Conservation (phyloP, 176 grass and related monocot genomes). For the Melocanna baccifera region DNA sequence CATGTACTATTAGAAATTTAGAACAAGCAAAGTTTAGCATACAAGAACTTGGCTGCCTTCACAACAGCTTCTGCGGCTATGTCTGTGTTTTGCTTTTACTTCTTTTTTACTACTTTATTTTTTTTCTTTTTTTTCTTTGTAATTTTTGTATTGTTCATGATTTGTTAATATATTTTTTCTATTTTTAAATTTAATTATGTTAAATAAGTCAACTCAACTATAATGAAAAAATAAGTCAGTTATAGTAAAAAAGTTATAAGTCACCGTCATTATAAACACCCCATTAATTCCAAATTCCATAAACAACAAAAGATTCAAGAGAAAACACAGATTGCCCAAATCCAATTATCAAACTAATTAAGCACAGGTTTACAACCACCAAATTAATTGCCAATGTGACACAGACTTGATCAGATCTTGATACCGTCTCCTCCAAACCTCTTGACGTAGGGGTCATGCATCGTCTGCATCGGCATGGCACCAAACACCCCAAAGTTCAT, state of each 20-base stretch:
- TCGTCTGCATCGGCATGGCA: slow-evolving; percentile 46
- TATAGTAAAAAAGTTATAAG: too few species aligned
- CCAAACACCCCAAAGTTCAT: slow-evolving; percentile 60
- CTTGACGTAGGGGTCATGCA: slow-evolving; percentile 46
- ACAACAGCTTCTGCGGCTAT: too few species aligned
- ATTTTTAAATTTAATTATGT: too few species aligned
- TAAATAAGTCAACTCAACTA: too few species aligned
- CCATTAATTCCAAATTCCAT: not conserved
- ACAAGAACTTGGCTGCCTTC: too few species aligned
- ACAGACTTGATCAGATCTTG: slow-evolving; percentile 34
- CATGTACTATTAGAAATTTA: not conserved
- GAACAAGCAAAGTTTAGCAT: not conserved
- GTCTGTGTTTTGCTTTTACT: too few species aligned
- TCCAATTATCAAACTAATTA: not conserved
- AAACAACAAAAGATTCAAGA: not conserved
- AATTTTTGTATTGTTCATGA: too few species aligned
- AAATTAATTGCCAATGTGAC: not conserved
- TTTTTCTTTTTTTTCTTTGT: too few species aligned
- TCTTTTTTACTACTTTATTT: too few species aligned
- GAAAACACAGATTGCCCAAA: not conserved
- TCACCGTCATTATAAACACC: too few species aligned
- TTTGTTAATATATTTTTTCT: too few species aligned
- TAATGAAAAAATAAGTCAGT: too few species aligned
- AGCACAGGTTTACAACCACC: not conserved
- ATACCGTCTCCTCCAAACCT: slow-evolving; percentile 29